A percentile compares a stretch with the other conserved stretches of the same genome.
phyloP scores from a whole-genome alignment of 108 stramenopile genomes.

The Phaeodactylum tricornutum region DNA sequence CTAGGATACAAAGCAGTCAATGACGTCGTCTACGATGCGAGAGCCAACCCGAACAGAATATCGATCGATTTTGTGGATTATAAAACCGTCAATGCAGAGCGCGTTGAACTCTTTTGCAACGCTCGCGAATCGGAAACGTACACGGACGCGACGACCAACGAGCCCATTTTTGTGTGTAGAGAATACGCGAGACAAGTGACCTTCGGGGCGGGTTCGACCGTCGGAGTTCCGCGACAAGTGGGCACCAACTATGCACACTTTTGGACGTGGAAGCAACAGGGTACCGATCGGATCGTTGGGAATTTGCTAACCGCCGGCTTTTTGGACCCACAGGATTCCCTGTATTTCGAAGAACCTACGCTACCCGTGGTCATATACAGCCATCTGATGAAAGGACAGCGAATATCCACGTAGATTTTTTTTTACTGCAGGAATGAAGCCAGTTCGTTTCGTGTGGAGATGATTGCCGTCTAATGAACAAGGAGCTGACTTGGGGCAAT shows the following conservation, averaged over 20 bases:
- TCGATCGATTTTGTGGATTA: constrained; percentile 70
- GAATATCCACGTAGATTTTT: no score
- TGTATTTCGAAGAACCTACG: constrained; percentile 76
- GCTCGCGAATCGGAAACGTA: constrained; percentile 57
- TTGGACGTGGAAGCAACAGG: constrained; percentile 51
- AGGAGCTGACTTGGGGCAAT: no score
- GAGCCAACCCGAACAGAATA: constrained; percentile 57
- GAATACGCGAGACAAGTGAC: constrained; percentile 80
- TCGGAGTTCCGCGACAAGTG: constrained; percentile 72
- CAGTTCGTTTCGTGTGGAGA: no score
- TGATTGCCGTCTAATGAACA: no score
- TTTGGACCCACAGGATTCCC: constrained; percentile 69
- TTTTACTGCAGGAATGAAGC: no score
- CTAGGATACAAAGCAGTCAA: constrained; percentile 62
- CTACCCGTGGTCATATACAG: constrained; percentile 70
- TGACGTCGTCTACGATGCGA: constrained; percentile 47
- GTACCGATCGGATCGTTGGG: constrained; percentile 21
- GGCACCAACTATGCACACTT: constrained; percentile 66
- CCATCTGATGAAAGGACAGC: constrained; percentile 40
- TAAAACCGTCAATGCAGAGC: constrained; percentile 68
- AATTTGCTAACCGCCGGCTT: constrained; percentile 70
- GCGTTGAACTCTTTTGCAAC: constrained; percentile 80
- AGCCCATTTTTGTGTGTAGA: constrained; percentile 44
- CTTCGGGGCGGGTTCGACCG: constrained; percentile 53
- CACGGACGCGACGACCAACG: not conserved